A percentile compares a stretch with the other conserved stretches of the same genome.
Evolutionary conservation across 345 rosid species (phyloP).

Genomic region (Euphorbia lathyris): DNA sequence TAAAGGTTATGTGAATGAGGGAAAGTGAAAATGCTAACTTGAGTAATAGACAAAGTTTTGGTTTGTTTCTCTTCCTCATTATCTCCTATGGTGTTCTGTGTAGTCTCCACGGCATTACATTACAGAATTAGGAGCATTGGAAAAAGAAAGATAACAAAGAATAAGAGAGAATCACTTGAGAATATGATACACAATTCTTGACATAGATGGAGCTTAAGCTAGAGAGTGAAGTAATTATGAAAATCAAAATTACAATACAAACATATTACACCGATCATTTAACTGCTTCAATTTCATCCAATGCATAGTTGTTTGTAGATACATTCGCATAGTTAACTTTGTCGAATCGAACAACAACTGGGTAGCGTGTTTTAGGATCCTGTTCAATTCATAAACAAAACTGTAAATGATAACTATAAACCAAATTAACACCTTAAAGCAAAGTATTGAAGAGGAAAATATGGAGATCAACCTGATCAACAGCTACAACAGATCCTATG

Average conservation of each 20-base stretch:
- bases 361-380: constrained; percentile 83
- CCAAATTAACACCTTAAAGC: background rate
- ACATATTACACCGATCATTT: constrained; percentile 32
- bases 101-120: background rate
- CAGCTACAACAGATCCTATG: constrained; percentile 77
- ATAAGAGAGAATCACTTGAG: constrained; percentile 11
- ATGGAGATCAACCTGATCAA: constrained; percentile 57
- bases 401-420: background rate
- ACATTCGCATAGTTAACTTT: constrained; percentile 90
- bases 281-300: constrained; percentile 83
- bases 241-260: constrained; percentile 22
- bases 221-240: constrained; percentile 10
- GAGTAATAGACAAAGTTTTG: background rate
- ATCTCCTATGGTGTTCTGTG: background rate
- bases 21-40: background rate
- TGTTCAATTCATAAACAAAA: constrained; percentile 20
- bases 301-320: constrained; percentile 89
- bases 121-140: background rate
- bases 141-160: background rate
- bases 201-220: constrained; percentile 29
- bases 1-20: background rate
- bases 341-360: constrained; percentile 87
- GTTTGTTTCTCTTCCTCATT: background rate
- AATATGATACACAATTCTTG: constrained; percentile 30
- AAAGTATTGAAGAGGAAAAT: background rate